A percentile compares a stretch with the other conserved stretches of the same genome.
Evolutionary conservation across 106 monocot species (phyloP).

Genomic region (Cymbidium sinense): DNA sequence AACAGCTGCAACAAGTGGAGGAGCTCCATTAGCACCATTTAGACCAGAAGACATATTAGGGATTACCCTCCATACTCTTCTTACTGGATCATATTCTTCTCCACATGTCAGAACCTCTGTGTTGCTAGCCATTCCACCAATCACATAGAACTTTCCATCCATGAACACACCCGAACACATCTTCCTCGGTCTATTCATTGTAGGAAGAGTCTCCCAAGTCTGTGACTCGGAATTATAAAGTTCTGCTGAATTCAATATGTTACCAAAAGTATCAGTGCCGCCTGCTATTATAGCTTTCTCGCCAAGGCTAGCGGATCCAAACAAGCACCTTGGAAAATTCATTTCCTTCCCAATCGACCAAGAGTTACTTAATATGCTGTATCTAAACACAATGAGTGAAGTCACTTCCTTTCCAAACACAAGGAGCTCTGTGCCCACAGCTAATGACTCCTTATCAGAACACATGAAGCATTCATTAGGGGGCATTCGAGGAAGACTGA

Average conservation of each 20-base stretch:
- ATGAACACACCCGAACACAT: conserved; percentile 88
- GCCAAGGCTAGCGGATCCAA: conserved; percentile 73
- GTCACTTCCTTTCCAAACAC: conserved; percentile 64
- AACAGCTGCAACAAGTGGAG: conserved; percentile 80
- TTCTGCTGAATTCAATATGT: conserved; percentile 53
- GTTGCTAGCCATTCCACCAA: conserved; percentile 50
- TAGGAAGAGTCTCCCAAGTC: conserved; percentile 55
- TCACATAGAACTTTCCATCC: conserved; percentile 78
- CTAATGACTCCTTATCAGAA: conserved; percentile 84
- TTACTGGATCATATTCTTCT: conserved; percentile 63
- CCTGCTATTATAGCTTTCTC: conserved; percentile 69
- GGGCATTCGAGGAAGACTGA: conserved; percentile 52
- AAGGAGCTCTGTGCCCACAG: conserved; percentile 78
- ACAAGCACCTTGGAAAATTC: conserved; percentile 65
- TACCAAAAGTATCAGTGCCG: conserved; percentile 43
- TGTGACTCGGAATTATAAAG: conserved; percentile 67
- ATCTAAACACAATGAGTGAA: conserved; percentile 50
- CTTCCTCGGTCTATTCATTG: conserved; percentile 61
- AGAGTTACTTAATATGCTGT: conserved; percentile 48
- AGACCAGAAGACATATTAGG: conserved; percentile 59
- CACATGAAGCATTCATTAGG: conserved; percentile 68
- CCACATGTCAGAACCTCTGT: conserved; percentile 57
- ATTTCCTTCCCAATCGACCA: conserved; percentile 58
- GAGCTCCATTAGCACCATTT: conserved; percentile 46
- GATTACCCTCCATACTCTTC: conserved; percentile 43